A percentile compares a stretch with the other conserved stretches of the same genome.
phyloP scores from a whole-genome alignment of 1,284 basidiomycete genomes.

The Bothia castanella region DNA sequence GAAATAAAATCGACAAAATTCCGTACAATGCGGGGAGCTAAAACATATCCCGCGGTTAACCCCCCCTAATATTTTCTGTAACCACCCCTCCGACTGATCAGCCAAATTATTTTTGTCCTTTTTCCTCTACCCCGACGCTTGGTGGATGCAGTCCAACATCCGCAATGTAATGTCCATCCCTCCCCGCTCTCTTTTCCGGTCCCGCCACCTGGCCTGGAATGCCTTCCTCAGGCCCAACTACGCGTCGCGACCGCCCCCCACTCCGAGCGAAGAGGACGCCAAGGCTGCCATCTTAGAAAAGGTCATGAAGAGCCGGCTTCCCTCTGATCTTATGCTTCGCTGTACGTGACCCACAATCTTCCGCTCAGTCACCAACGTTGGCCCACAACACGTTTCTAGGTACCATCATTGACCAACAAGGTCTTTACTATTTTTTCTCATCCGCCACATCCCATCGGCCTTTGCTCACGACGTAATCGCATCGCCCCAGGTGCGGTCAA shows the following conservation, averaged over 20 bases:
- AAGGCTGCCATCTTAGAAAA: conserved; percentile 73
- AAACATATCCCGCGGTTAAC: conserved; percentile 16
- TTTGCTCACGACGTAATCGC: conserved; percentile 30
- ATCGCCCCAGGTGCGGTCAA: conserved; percentile 69
- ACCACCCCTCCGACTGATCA: conserved; percentile 1
- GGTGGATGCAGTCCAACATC: conserved; percentile 22
- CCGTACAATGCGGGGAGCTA: conserved; percentile 15
- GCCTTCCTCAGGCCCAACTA: conserved; percentile 16
- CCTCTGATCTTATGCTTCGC: conserved; percentile 76
- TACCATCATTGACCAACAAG: conserved; percentile 81
- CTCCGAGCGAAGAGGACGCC: conserved; percentile 62
- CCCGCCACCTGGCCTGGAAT: conserved; percentile 28
- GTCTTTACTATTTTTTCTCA: conserved; percentile 36
- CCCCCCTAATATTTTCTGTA: conserved; percentile 21
- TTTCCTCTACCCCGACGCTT: conserved; percentile 6
- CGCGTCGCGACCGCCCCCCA: conserved; percentile 23
- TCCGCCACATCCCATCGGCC: conserved; percentile 7
- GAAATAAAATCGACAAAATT: background rate
- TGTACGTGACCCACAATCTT: conserved; percentile 49
- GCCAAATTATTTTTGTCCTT: conserved; percentile 28
- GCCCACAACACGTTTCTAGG: conserved; percentile 44
- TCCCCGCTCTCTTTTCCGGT: conserved; percentile 1
- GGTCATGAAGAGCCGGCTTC: conserved; percentile 75
- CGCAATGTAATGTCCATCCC: conserved; percentile 30
- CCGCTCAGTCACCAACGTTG: conserved; percentile 3